Conservation (phyloP, 108 stramenopile genomes). For the Nannochloropsis oceanica region DNA sequence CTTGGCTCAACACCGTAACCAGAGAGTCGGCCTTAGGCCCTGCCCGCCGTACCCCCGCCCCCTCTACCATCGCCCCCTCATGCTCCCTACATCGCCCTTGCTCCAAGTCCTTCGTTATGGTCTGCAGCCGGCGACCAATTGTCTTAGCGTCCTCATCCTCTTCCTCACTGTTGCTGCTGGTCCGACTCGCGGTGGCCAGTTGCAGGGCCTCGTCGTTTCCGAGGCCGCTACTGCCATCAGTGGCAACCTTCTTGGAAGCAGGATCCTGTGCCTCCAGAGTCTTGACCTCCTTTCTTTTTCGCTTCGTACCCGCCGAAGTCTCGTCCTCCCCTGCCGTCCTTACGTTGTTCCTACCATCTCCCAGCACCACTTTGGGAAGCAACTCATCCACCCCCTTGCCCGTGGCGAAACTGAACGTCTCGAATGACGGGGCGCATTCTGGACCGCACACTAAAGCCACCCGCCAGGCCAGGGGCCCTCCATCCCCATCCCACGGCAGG, state of each 20-base stretch:
- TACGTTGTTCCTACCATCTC: not conserved
- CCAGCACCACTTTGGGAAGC: not conserved
- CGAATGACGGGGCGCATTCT: not conserved
- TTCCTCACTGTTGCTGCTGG: not conserved
- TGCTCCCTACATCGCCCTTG: not conserved
- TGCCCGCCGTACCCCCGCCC: not conserved
- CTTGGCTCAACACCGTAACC: slow-evolving; percentile 7
- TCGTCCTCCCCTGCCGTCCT: not conserved
- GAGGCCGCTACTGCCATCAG: not conserved
- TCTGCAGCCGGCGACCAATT: not conserved
- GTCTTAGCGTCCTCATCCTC: not conserved
- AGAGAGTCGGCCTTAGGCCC: slow-evolving; percentile 12
- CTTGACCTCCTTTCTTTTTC: not conserved
- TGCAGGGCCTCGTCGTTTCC: too few relatives aligned
- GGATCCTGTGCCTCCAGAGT: not conserved
- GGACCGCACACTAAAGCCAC: not conserved
- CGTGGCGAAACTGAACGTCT: not conserved
- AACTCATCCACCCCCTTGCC: not conserved
- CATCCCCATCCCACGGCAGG: not conserved
- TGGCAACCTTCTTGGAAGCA: not conserved
- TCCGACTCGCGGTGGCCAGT: too few relatives aligned
- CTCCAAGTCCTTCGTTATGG: not conserved
- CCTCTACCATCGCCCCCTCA: not conserved
- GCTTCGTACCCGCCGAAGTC: not conserved
- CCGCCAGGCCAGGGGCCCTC: not conserved